Evolutionary conservation across 352 stramenopile species (phyloP).

Genomic region (Thraustotheca clavata): DNA sequence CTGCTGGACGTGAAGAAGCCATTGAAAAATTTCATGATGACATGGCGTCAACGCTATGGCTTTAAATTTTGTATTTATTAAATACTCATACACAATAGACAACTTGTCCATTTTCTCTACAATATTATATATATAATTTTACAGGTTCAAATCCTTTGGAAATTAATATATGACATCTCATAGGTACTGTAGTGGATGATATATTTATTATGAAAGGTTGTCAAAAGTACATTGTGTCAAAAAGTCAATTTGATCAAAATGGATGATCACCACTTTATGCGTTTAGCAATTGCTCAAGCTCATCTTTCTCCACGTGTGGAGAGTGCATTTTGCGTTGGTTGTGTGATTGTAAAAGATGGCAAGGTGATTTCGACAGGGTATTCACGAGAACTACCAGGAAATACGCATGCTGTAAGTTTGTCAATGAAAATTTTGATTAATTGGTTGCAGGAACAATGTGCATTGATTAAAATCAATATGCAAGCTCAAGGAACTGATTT

Average conservation of each 20-base stretch:
- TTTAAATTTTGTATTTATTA: no score
- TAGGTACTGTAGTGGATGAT: no score
- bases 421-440: not conserved
- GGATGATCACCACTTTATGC: constrained; percentile 54
- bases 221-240: no score
- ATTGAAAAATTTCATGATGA: constrained; percentile 25
- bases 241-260: not conserved
- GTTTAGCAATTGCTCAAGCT: constrained; percentile 66
- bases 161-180: no score
- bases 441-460: constrained; percentile 53
- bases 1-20: constrained; percentile 64
- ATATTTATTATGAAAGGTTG: no score
- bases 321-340: constrained; percentile 77
- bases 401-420: constrained; percentile 56
- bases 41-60: not conserved
- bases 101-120: no score
- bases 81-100: no score
- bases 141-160: no score
- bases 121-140: no score
- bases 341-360: constrained; percentile 55
- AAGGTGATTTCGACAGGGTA: constrained; percentile 62
- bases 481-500: constrained; percentile 53
- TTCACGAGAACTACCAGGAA: constrained; percentile 76
- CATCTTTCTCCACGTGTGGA: constrained; percentile 61
- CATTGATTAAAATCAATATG: constrained; percentile 71